Evolutionary conservation across 2,329 filamentous ascomycete species (phyloP).

Genomic region (Paecilomyces formosus): DNA sequence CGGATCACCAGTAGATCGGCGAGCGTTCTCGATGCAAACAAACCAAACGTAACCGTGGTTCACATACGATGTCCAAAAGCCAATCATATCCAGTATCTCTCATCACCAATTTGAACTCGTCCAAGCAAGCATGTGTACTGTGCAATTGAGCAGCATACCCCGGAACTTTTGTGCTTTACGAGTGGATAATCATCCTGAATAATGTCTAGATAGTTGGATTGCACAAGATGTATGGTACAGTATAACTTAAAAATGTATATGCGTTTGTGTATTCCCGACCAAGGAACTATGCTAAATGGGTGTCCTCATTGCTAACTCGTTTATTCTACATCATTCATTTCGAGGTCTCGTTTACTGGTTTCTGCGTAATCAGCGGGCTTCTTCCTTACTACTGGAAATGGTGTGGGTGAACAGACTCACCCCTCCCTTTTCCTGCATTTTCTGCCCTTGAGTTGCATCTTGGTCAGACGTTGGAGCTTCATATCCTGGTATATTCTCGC

Average conservation of each 20-base stretch:
- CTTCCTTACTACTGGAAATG: background rate
- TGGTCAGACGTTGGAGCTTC: slow-evolving; percentile 30
- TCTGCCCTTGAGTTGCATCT: slow-evolving; percentile 18
- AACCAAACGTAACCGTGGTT: background rate
- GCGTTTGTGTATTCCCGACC: background rate
- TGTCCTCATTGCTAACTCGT: background rate
- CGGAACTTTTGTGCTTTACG: background rate
- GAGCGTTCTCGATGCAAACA: background rate
- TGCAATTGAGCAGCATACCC: background rate
- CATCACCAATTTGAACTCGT: background rate
- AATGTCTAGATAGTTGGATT: background rate
- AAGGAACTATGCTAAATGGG: background rate
- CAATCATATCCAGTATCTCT: background rate
- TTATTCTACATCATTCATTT: background rate
- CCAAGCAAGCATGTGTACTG: background rate
- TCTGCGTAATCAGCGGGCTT: background rate
- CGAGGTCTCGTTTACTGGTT: background rate
- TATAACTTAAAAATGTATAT: background rate
- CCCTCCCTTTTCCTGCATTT: slow-evolving; percentile 33
- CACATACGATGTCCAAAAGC: background rate
- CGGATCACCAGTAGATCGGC: background rate
- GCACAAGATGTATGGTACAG: background rate
- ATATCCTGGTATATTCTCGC: slow-evolving; percentile 32
- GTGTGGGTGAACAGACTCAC: slow-evolving; percentile 14
- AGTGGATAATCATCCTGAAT: background rate